Conservation (phyloP, 2,329 filamentous ascomycete genomes). For the Bipolaris bicolor region DNA sequence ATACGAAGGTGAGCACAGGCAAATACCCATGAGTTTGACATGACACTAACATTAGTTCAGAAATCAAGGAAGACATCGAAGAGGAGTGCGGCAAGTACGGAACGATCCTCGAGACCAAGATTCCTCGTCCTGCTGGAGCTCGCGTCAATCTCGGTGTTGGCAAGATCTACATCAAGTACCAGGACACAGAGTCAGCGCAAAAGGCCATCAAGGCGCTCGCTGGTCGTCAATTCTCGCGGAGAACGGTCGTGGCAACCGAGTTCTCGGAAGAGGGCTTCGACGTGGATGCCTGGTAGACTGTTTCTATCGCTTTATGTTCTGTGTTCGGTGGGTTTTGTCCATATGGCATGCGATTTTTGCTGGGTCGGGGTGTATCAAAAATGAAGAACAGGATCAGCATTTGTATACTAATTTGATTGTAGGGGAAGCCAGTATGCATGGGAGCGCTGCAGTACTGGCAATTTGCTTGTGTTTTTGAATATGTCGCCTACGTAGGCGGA, state of each 20-base stretch:
- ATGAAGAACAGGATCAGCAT: constrained; percentile 2
- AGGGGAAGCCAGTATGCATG: constrained; percentile 3
- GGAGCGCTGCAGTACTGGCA: constrained; percentile 2
- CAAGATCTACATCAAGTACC: constrained; percentile 97
- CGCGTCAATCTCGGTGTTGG: constrained; percentile 88
- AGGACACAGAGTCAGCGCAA: constrained; percentile 75
- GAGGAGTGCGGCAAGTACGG: constrained; percentile 96
- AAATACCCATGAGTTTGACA: constrained; percentile 34
- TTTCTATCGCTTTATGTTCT: constrained; percentile 3
- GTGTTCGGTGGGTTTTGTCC: constrained; percentile 5
- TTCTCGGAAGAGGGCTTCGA: constrained; percentile 99
- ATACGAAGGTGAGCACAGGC: constrained; percentile 71
- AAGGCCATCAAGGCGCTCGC: constrained; percentile 89
- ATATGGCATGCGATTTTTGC: constrained; percentile 7
- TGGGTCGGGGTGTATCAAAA: constrained; percentile 8
- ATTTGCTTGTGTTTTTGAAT: constrained; percentile 12
- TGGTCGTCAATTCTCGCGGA: constrained; percentile 92
- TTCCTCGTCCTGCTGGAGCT: constrained; percentile 83
- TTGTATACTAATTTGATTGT: constrained; percentile 18
- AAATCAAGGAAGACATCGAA: constrained; percentile 93
- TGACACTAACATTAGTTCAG: constrained; percentile 55
- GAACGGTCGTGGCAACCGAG: constrained; percentile 95
- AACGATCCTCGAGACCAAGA: constrained; percentile 83
- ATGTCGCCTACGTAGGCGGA: neutral
- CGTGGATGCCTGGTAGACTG: constrained; percentile 77